Conservation (phyloP, 805 yeast species). For the Saturnispora saitoi region DNA sequence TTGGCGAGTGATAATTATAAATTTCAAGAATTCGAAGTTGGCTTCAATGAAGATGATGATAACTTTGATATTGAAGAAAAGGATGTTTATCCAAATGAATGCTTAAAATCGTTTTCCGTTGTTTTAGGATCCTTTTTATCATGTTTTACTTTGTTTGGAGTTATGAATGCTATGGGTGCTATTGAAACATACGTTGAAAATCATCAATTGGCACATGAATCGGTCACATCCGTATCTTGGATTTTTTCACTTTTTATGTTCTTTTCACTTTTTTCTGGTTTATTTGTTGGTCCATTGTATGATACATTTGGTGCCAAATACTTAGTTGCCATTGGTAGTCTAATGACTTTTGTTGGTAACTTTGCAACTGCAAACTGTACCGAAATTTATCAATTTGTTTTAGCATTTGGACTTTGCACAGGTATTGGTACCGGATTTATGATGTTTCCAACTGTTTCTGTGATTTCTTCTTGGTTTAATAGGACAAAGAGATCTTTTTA, state of each 20-base stretch:
- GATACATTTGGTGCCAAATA: constrained; percentile 49
- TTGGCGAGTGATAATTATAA: neutral
- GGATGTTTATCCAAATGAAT: constrained; percentile 47
- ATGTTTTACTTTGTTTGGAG: constrained; percentile 42
- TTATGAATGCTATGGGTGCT: constrained; percentile 53
- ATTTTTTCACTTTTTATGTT: constrained; percentile 52
- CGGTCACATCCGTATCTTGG: constrained; percentile 53
- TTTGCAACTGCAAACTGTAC: constrained; percentile 50
- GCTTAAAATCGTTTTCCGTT: constrained; percentile 44
- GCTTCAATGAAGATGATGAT: neutral
- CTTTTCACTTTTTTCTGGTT: constrained; percentile 35
- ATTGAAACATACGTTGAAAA: constrained; percentile 50
- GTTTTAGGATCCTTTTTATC: constrained; percentile 53
- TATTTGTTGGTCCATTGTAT: constrained; percentile 41
- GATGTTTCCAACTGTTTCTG: constrained; percentile 53
- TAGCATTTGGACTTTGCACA: constrained; percentile 46
- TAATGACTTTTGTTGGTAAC: constrained; percentile 42
- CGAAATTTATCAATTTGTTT: constrained; percentile 49
- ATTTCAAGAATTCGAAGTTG: neutral
- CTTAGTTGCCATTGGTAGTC: constrained; percentile 38
- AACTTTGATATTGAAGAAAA: neutral
- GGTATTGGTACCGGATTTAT: constrained; percentile 56
- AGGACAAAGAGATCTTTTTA: constrained; percentile 47
- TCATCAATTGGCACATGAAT: constrained; percentile 40
- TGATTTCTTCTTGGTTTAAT: constrained; percentile 55